These are phyloP conservation scores for Umbelopsis sp. DNA, from an alignment of 371 early-diverging fungal species.

Conservation along the genomic window DNA sequence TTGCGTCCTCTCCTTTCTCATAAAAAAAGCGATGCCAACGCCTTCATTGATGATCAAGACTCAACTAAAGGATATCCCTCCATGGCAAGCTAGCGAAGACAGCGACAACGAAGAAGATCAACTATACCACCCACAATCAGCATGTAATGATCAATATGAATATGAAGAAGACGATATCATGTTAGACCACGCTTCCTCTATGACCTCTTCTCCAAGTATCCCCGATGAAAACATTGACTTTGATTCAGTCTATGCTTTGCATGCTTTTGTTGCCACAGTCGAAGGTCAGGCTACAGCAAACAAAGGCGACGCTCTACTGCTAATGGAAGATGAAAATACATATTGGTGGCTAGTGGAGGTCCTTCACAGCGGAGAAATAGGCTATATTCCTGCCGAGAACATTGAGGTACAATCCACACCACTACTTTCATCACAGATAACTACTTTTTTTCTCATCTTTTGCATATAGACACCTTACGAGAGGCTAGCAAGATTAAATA, in stretches of 20 bases:
- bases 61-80: constrained; percentile 20
- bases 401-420: constrained; percentile 67
- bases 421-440: not conserved
- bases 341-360: constrained; percentile 98
- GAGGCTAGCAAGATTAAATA: constrained; percentile 87
- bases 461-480: constrained; percentile 80
- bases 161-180: constrained; percentile 59
- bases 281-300: constrained; percentile 94
- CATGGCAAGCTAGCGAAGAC: constrained; percentile 28
- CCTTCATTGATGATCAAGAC: constrained; percentile 13
- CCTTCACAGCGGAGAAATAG: constrained; percentile 84
- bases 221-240: constrained; percentile 81
- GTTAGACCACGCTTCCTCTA: constrained; percentile 45
- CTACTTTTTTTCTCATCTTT: not conserved
- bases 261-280: constrained; percentile 91
- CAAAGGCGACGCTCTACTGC: constrained; percentile 83
- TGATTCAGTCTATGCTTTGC: constrained; percentile 87
- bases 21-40: not conserved
- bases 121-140: constrained; percentile 33
- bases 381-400: constrained; percentile 96
- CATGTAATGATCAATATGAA: constrained; percentile 40
- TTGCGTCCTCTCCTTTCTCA: not conserved
- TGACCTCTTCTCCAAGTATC: constrained; percentile 62
- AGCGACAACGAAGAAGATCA: constrained; percentile 38
- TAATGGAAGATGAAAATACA: constrained; percentile 94